A percentile compares a stretch with the other conserved stretches of the same genome.
Evolutionary conservation across 2,329 filamentous ascomycete genomes (phyloP).

Genomic region (Ampelomyces quisqualis): DNA sequence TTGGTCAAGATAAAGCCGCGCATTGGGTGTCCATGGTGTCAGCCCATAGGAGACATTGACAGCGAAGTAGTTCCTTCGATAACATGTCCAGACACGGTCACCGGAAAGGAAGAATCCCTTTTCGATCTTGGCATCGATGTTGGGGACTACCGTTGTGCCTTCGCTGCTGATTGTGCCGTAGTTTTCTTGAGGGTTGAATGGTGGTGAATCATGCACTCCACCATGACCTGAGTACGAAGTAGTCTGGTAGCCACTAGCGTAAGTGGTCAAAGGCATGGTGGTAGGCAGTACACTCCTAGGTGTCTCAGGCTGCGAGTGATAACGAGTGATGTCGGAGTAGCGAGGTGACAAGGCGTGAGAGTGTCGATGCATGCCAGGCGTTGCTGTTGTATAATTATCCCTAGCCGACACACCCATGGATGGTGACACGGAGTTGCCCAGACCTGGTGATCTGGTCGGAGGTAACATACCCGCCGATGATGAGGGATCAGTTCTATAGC

Average conservation of each 20-base stretch:
- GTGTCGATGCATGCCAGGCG: constrained; percentile 41
- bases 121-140: constrained; percentile 78
- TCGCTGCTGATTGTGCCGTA: constrained; percentile 66
- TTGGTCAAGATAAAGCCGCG: constrained; percentile 59
- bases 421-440: constrained; percentile 46
- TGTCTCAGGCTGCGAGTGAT: constrained; percentile 40
- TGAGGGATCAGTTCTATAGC: constrained; percentile 49
- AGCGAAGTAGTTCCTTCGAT: constrained; percentile 87
- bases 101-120: constrained; percentile 80
- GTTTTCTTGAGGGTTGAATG: constrained; percentile 50
- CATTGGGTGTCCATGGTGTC: constrained; percentile 59
- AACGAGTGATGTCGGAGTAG: constrained; percentile 36
- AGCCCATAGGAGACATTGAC: constrained; percentile 78
- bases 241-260: constrained; percentile 21
- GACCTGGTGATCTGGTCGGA: constrained; percentile 45
- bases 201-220: constrained; percentile 41
- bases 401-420: constrained; percentile 44
- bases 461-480: constrained; percentile 50
- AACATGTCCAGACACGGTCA: constrained; percentile 88
- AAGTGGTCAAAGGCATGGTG: constrained; percentile 31
- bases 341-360: constrained; percentile 40
- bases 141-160: constrained; percentile 61
- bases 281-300: constrained; percentile 40
- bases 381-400: constrained; percentile 49
- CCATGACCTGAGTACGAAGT: constrained; percentile 21